phyloP scores from a whole-genome alignment of 1,284 basidiomycete species.

The Meripilus lineatus region DNA sequence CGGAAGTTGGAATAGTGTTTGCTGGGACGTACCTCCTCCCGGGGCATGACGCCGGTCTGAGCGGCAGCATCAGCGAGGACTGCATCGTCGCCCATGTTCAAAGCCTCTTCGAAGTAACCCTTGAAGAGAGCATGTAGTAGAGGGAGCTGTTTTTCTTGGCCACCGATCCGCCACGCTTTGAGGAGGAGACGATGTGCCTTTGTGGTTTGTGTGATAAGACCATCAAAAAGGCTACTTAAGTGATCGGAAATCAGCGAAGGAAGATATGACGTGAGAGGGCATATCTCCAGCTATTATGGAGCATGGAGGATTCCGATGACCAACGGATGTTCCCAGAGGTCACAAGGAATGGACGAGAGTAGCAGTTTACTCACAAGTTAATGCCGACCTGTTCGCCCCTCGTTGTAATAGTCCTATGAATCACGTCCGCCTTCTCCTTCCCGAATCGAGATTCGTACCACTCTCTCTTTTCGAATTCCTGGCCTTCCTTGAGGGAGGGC shows the following conservation, averaged over 20 bases:
- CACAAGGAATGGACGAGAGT: conserved; percentile 1
- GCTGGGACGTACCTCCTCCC: conserved; percentile 44
- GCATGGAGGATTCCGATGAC: background rate
- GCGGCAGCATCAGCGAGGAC: conserved; percentile 62
- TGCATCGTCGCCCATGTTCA: conserved; percentile 57
- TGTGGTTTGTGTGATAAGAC: conserved; percentile 60
- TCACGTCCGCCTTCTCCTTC: conserved; percentile 45
- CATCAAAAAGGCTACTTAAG: conserved; percentile 44
- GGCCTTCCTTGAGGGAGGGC: conserved; percentile 39
- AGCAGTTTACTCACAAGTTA: conserved; percentile 48
- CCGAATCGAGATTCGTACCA: conserved; percentile 55
- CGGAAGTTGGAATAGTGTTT: background rate
- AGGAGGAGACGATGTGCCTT: conserved; percentile 69
- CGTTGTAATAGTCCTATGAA: conserved; percentile 41
- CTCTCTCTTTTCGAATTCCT: conserved; percentile 42
- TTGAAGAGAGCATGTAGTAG: conserved; percentile 60
- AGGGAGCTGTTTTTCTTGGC: conserved; percentile 56
- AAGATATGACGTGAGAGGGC: background rate
- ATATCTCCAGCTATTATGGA: background rate
- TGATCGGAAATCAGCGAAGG: conserved; percentile 1
- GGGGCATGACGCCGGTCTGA: conserved; percentile 53
- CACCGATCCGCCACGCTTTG: conserved; percentile 67
- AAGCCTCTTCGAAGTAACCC: conserved; percentile 58
- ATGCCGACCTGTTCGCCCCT: conserved; percentile 60
- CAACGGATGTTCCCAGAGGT: background rate